phyloP scores from a whole-genome alignment of 2,329 filamentous ascomycete genomes.

The Myotisia sp. region DNA sequence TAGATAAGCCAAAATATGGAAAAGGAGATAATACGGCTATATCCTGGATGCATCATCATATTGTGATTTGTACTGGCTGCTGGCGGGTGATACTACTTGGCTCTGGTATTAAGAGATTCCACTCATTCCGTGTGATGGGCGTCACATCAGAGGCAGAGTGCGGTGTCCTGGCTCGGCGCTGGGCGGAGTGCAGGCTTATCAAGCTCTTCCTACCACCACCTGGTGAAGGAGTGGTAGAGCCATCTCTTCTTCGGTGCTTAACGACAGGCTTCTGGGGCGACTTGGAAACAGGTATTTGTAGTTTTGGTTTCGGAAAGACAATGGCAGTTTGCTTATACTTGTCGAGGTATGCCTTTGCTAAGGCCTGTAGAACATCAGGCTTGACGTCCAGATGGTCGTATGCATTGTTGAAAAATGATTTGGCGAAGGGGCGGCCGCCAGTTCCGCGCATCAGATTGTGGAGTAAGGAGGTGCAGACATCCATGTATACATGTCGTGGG shows the following conservation, averaged over 20 bases:
- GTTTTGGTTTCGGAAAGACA: slow-evolving; percentile 17
- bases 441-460: slow-evolving; percentile 28
- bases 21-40: too few relatives aligned
- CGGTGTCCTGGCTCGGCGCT: slow-evolving; percentile 28
- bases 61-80: slow-evolving; percentile 1
- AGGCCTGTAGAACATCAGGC: slow-evolving; percentile 24
- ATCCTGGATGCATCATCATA: too few relatives aligned
- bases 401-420: slow-evolving; percentile 30
- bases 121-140: slow-evolving; percentile 30
- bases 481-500: slow-evolving; percentile 23
- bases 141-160: slow-evolving; percentile 31
- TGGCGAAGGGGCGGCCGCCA: slow-evolving; percentile 29
- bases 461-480: slow-evolving; percentile 28
- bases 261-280: not conserved
- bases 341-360: slow-evolving; percentile 23
- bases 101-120: slow-evolving; percentile 26
- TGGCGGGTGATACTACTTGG: slow-evolving; percentile 11
- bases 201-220: slow-evolving; percentile 1
- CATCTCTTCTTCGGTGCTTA: not conserved
- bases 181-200: not conserved
- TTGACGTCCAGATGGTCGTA: slow-evolving; percentile 29
- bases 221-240: not conserved
- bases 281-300: slow-evolving; percentile 15
- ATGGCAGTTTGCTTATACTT: slow-evolving; percentile 27
- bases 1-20: too few relatives aligned